Evolutionary conservation across 129 eudicot genomes (phyloP), one percentile per base, ranked within the genome.

Genomic region (Gnaphalium uliginosum): DNA sequence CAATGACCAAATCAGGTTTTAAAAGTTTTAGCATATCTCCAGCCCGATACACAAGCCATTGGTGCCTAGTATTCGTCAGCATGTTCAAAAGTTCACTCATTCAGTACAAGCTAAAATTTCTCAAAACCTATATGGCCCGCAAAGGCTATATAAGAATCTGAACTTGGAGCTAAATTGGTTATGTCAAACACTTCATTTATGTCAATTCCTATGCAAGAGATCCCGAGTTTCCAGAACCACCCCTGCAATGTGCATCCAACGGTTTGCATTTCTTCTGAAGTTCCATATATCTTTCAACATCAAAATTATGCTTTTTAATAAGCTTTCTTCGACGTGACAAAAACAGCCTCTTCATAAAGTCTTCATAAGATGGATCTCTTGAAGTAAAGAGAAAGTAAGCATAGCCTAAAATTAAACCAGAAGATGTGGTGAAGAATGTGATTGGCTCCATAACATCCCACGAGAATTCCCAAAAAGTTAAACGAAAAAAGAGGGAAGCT

Each of bases 361-460:
- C 98, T 86, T 87, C 90, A 84, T 92, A 92, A 22, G 84, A 57
- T 1, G 96, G 96, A 66, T 92, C 98, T 29, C 88, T 81, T 9
- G 96, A 87, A 69, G 98, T 92, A 79, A 86, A 35, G 29, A 92
- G 82, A 71, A 89, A 92, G 71, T 89, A 92, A 22, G 96, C 94
- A 77, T 92, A 92, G 69, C 98, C 91, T 43, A 89, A 19, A 58
- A 92, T 86, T 37, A 89, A 66, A 29, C 96, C 90, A 10, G 92
- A 75, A 56, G 91, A 59, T 14, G 96, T 84, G 8, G 89, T 77
- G 85, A 92, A 92, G 67, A 92, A 89, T 43, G 96, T 86, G 56
- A 92, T 85, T 17, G 97, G 97, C 86, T 92, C 97, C 97, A 89
- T 92, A 8, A 89, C 97, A 65, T 92, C 97, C 97, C 97, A 92